These are phyloP conservation scores for Rhizoclosmatium globosum DNA, from an alignment of 192 early-diverging fungal species.

Conservation along the genomic window DNA sequence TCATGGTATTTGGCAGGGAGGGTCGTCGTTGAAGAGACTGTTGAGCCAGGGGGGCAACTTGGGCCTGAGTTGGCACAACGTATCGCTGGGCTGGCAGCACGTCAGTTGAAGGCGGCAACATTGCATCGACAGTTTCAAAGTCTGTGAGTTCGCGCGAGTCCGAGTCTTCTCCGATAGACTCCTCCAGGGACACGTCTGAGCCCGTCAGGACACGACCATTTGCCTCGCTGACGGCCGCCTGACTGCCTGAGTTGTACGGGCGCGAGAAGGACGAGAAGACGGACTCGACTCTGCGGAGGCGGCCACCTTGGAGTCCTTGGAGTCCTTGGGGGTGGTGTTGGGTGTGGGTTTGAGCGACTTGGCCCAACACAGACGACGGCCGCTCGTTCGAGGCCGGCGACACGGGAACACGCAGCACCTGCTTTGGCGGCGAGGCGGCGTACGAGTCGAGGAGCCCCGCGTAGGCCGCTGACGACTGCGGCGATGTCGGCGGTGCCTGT, in stretches of 20 bases:
- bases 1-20: background rate
- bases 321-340: background rate
- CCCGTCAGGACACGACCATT: background rate
- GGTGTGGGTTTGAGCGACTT: background rate
- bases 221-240: background rate
- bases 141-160: background rate
- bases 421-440: background rate
- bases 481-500: background rate
- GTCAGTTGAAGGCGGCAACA: background rate
- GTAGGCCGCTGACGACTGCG: background rate
- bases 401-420: background rate
- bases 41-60: background rate
- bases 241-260: conserved; percentile 9
- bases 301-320: background rate
- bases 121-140: background rate
- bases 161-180: background rate
- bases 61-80: background rate
- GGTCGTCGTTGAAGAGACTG: background rate
- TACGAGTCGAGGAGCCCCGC: background rate
- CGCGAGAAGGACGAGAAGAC: conserved; percentile 12
- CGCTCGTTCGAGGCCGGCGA: background rate
- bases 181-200: background rate
- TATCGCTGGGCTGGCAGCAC: background rate
- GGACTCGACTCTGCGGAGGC: background rate
- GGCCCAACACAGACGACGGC: background rate